Evolutionary conservation across 2,329 filamentous ascomycete genomes (phyloP).

Genomic region (Trichoderma citrinoviride): DNA sequence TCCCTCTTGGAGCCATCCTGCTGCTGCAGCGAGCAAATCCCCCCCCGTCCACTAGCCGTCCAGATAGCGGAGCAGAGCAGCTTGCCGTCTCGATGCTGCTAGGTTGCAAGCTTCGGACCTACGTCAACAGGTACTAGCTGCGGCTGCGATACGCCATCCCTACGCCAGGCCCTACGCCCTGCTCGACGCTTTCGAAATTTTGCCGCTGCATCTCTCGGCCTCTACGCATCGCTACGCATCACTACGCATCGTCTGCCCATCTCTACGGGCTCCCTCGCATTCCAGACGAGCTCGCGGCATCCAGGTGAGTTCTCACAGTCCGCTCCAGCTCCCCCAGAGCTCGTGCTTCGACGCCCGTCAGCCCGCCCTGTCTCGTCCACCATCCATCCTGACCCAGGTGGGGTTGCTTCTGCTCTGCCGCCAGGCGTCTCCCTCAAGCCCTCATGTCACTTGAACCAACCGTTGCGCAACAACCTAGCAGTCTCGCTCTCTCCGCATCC

Average conservation of each 20-base stretch:
- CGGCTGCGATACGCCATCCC: constrained; percentile 7
- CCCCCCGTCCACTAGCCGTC: constrained; percentile 5
- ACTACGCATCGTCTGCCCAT: neutral
- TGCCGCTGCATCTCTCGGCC: constrained; percentile 6
- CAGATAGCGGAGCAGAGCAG: constrained; percentile 16
- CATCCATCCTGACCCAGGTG: constrained; percentile 32
- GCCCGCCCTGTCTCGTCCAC: constrained; percentile 32
- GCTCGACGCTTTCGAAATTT: constrained; percentile 1
- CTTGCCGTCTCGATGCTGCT: constrained; percentile 14
- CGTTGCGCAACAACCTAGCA: constrained; percentile 21
- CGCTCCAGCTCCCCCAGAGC: constrained; percentile 10
- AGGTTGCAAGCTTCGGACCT: constrained; percentile 17
- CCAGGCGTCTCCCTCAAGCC: constrained; percentile 21
- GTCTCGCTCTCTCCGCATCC: constrained; percentile 19
- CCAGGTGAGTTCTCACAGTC: constrained; percentile 13
- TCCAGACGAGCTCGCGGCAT: constrained; percentile 9
- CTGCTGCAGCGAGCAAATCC: neutral
- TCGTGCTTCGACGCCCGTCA: constrained; percentile 20
- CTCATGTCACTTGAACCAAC: constrained; percentile 18
- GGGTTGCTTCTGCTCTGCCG: constrained; percentile 30
- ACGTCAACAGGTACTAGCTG: constrained; percentile 16
- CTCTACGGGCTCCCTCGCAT: constrained; percentile 4
- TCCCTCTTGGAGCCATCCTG: neutral
- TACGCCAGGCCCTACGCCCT: neutral
- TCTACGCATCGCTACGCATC: neutral